A percentile compares a stretch with the other conserved stretches of the same genome.
These are phyloP conservation scores for Hypericum perforatum DNA, from an alignment of 345 rosid species.

Conservation along the genomic window DNA sequence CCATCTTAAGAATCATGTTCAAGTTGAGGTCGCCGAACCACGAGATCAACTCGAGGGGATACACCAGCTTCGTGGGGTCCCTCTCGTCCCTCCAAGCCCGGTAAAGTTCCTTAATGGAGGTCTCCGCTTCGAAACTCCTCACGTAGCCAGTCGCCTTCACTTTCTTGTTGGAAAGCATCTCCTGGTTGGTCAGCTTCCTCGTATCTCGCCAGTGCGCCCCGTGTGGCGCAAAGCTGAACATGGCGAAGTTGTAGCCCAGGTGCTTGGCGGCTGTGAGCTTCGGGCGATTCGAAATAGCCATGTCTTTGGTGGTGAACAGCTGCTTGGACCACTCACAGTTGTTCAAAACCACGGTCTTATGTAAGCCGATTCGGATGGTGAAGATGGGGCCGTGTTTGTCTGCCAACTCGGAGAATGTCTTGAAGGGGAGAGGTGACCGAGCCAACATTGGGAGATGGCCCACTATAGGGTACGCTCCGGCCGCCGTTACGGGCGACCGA, in stretches of 20 bases:
- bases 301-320: background rate
- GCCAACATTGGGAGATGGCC: slow-evolving; percentile 14
- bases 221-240: background rate
- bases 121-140: slow-evolving; percentile 10
- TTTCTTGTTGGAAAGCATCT: background rate
- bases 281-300: background rate
- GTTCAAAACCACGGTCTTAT: background rate
- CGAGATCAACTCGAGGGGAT: slow-evolving; percentile 19
- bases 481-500: slow-evolving; percentile 3
- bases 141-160: slow-evolving; percentile 1
- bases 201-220: slow-evolving; percentile 3
- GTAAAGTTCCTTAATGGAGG: slow-evolving; percentile 6
- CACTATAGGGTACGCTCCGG: slow-evolving; percentile 10
- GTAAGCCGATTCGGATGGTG: slow-evolving; percentile 10
- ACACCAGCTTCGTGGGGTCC: background rate
- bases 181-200: background rate
- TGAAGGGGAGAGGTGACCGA: slow-evolving; percentile 3
- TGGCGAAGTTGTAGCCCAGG: background rate
- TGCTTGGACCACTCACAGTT: background rate
- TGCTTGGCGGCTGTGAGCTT: background rate
- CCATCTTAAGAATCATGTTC: slow-evolving; percentile 19
- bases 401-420: slow-evolving; percentile 2
- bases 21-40: slow-evolving; percentile 23
- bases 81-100: slow-evolving; percentile 5
- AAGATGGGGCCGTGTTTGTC: slow-evolving; percentile 11